A percentile compares a stretch with the other conserved stretches of the same genome.
Conservation (phyloP, 257 asterid genomes). For the Primulina eburnea region DNA sequence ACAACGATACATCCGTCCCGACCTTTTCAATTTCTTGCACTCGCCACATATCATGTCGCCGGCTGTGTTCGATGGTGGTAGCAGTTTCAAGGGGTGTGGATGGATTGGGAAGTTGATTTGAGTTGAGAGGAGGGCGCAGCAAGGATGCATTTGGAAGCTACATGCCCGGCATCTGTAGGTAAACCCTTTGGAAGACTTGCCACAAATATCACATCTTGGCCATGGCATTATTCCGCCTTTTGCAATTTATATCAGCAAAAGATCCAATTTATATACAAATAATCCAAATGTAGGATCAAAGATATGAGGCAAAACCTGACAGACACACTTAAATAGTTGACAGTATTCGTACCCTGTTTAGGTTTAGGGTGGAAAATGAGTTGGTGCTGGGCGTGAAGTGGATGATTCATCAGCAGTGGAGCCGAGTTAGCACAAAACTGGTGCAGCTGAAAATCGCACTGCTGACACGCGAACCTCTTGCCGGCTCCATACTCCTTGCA, state of each 20-base stretch:
- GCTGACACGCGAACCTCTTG: slow-evolving; percentile 57
- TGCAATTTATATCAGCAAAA: not conserved
- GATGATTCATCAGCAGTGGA: slow-evolving; percentile 53
- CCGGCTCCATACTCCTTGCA: slow-evolving; percentile 85
- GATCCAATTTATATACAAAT: too few species aligned
- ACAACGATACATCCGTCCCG: slow-evolving; percentile 66
- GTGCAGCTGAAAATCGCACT: slow-evolving; percentile 80
- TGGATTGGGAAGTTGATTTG: slow-evolving; percentile 45
- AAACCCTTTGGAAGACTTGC: slow-evolving; percentile 66
- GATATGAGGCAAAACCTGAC: too few species aligned
- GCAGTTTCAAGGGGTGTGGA: slow-evolving; percentile 47
- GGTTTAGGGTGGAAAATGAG: slow-evolving; percentile 68
- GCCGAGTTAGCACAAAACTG: slow-evolving; percentile 64
- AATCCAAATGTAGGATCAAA: too few species aligned
- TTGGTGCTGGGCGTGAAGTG: slow-evolving; percentile 81
- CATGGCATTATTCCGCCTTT: slow-evolving; percentile 53
- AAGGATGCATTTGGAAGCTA: slow-evolving; percentile 87
- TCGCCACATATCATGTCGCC: slow-evolving; percentile 34
- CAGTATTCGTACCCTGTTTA: slow-evolving; percentile 43
- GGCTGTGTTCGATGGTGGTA: slow-evolving; percentile 32
- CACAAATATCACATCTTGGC: slow-evolving; percentile 73
- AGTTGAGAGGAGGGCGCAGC: slow-evolving; percentile 70
- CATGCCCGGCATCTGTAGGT: slow-evolving; percentile 75
- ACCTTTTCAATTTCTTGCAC: slow-evolving; percentile 52
- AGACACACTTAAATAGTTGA: too few species aligned